These are phyloP conservation scores for Coemansia reversa DNA, from an alignment of 192 early-diverging fungal genomes.

Conservation along the genomic window DNA sequence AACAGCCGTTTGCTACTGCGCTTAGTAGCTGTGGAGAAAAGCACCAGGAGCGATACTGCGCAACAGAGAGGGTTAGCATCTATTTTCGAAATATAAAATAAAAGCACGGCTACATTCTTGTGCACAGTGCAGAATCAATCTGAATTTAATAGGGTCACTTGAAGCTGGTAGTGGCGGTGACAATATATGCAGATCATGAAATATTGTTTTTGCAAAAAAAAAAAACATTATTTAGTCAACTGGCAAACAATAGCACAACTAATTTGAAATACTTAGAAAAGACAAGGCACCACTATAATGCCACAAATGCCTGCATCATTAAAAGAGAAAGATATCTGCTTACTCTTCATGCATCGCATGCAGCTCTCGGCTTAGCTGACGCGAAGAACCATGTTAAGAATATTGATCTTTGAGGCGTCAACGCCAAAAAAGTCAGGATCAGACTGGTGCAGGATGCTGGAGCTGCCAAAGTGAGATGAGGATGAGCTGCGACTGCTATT, in stretches of 20 bases:
- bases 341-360: constrained; percentile 13
- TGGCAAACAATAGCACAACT: background rate
- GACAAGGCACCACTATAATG: background rate
- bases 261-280: background rate
- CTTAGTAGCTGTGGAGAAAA: background rate
- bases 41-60: background rate
- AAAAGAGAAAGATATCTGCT: constrained; percentile 7
- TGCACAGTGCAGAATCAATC: background rate
- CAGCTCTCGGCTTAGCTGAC: constrained; percentile 28
- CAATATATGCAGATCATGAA: background rate
- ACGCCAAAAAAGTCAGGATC: constrained; percentile 42
- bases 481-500: constrained; percentile 38
- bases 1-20: background rate
- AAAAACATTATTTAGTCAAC: background rate
- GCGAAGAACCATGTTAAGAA: constrained; percentile 52
- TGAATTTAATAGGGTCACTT: background rate
- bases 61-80: background rate
- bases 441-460: constrained; percentile 35
- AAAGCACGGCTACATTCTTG: background rate
- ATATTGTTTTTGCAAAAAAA: background rate
- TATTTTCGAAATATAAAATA: background rate
- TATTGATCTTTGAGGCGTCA: constrained; percentile 42
- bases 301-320: constrained; percentile 9
- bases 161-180: background rate
- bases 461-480: constrained; percentile 33